Evolutionary conservation across 2,329 filamentous ascomycete species (phyloP).

Genomic region (Tolypocladium inflatum): DNA sequence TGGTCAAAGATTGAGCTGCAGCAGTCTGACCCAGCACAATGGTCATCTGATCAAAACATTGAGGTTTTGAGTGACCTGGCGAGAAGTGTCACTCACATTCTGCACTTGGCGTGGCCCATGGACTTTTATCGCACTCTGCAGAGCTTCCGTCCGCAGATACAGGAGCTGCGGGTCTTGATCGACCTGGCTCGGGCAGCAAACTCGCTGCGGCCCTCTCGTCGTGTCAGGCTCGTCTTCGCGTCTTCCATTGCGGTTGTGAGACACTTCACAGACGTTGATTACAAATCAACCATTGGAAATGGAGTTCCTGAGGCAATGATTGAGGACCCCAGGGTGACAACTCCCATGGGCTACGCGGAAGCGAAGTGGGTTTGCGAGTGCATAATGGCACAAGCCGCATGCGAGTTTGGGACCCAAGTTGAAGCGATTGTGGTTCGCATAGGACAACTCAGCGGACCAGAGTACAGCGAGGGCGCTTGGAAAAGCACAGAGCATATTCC

Average conservation of each 20-base stretch:
- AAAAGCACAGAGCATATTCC: slow-evolving; percentile 34
- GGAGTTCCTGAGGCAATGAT: slow-evolving; percentile 25
- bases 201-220: background rate
- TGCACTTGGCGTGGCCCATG: slow-evolving; percentile 12
- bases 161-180: too few relatives aligned
- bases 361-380: slow-evolving; percentile 36
- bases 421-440: slow-evolving; percentile 26
- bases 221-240: slow-evolving; percentile 13
- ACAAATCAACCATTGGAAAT: too few relatives aligned
- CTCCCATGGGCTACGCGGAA: slow-evolving; percentile 31
- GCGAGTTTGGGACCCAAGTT: slow-evolving; percentile 20
- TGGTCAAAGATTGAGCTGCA: slow-evolving; percentile 1
- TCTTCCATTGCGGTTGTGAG: slow-evolving; percentile 17
- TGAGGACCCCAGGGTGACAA: slow-evolving; percentile 19
- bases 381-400: slow-evolving; percentile 30
- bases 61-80: too few relatives aligned
- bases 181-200: too few relatives aligned
- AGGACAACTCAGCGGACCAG: slow-evolving; percentile 34
- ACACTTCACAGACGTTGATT: slow-evolving; percentile 4
- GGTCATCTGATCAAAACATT: too few relatives aligned
- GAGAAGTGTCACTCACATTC: slow-evolving; percentile 5
- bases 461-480: slow-evolving; percentile 29
- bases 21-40: too few relatives aligned
- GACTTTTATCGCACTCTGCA: slow-evolving; percentile 8
- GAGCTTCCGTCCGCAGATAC: slow-evolving; percentile 4